These are phyloP conservation scores for Polyporus arcularius DNA, from an alignment of 768 basidiomycete genomes.

Conservation along the genomic window DNA sequence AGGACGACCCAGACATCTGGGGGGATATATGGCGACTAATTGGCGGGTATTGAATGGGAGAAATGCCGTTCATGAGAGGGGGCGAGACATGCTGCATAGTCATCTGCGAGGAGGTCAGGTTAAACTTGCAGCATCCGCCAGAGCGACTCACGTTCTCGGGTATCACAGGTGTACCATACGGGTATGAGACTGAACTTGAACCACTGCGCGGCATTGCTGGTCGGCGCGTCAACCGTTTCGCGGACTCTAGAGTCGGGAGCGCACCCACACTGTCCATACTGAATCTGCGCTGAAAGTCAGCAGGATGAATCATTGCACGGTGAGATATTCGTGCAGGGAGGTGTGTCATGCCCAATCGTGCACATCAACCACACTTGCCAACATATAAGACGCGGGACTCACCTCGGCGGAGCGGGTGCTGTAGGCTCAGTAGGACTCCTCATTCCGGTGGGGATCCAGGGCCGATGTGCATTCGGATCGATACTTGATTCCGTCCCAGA, in stretches of 20 bases:
- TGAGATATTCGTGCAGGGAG: no score
- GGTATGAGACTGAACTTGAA: slow-evolving; percentile 42
- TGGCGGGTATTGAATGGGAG: slow-evolving; percentile 58
- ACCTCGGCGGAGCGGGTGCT: slow-evolving; percentile 45
- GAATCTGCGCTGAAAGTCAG: neutral
- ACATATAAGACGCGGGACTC: slow-evolving; percentile 3
- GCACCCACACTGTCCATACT: slow-evolving; percentile 14
- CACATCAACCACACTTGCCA: neutral
- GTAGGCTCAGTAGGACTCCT: slow-evolving; percentile 43
- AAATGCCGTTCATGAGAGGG: slow-evolving; percentile 39
- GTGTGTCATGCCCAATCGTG: no score
- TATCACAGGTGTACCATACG: slow-evolving; percentile 41
- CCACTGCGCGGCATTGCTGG: slow-evolving; percentile 43
- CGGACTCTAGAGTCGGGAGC: slow-evolving; percentile 18
- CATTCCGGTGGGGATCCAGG: slow-evolving; percentile 22
- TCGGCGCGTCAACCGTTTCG: slow-evolving; percentile 37
- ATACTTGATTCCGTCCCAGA: slow-evolving; percentile 19
- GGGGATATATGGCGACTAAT: slow-evolving; percentile 43
- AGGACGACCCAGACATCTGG: slow-evolving; percentile 41
- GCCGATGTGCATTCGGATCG: slow-evolving; percentile 20
- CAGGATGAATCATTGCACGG: no score
- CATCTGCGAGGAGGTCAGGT: slow-evolving; percentile 26
- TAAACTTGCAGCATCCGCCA: neutral
- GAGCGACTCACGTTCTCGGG: slow-evolving; percentile 49
- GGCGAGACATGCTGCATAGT: slow-evolving; percentile 39